phyloP scores from a whole-genome alignment of 129 eudicot genomes.

The Mikania micrantha region DNA sequence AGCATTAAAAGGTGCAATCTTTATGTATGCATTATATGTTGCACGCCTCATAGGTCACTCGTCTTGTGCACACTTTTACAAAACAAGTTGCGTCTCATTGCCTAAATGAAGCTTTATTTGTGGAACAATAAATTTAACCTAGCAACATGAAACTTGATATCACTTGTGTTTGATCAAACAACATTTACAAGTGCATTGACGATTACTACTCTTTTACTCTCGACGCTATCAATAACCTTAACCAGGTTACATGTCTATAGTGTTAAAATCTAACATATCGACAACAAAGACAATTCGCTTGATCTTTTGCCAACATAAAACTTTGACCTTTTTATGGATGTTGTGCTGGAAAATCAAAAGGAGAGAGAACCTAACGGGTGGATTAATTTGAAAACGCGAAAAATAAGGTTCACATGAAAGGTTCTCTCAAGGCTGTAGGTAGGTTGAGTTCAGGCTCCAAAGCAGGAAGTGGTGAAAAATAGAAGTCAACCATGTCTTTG shows the following conservation, averaged over 20 bases:
- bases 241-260: constrained; percentile 2
- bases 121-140: neutral
- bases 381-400: neutral
- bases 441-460: constrained; percentile 58
- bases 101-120: neutral
- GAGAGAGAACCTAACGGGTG: neutral
- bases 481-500: constrained; percentile 70
- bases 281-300: neutral
- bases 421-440: constrained; percentile 72
- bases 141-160: neutral
- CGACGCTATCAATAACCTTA: neutral
- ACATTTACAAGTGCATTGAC: too few relatives aligned
- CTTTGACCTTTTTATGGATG: constrained; percentile 19
- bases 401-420: constrained; percentile 36
- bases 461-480: constrained; percentile 50
- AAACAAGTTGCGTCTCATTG: neutral
- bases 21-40: too few relatives aligned
- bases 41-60: too few relatives aligned
- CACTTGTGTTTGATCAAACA: neutral
- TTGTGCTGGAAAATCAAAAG: neutral
- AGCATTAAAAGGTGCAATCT: too few relatives aligned
- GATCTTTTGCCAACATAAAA: constrained; percentile 5
- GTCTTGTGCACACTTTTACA: too few relatives aligned
- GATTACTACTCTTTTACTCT: neutral
- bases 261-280: neutral